Evolutionary conservation across 2,329 filamentous ascomycete species (phyloP), one percentile per base, ranked within the genome.

Genomic region (Aspergillus candidus): DNA sequence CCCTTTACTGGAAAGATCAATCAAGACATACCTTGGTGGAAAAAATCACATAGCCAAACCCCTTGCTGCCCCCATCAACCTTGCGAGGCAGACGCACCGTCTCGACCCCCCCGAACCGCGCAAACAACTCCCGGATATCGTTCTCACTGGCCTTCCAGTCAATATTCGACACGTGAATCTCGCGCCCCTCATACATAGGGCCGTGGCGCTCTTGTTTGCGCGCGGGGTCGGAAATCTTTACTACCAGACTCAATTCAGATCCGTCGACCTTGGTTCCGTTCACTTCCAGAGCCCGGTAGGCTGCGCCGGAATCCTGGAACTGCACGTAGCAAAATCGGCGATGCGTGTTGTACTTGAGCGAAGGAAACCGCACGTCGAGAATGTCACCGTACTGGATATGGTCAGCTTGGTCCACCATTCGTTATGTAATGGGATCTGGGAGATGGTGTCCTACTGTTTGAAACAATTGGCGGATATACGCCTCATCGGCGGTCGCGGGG

Each of bases 311-410:
- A 29, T 81, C 80, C 38, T 82, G 77, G 62, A 96, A 96, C n/a
- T 94, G 88, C 6, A 96, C 76, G 65, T 98, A 98, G 71, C 90
- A 96, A 70, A 98, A 98, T 17, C 93, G 84, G 29, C 93, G 86
- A 55, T 87, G 83, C 2, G 84, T 83, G 58, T 96, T 91, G 65
- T 78, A 89, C 63, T 94, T 94, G 40, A 98, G 78, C 44, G 88
- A 95, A 2, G 93, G 93, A 69, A 93, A 93, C 15, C 93, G 84
- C 41, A 97, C 77, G 57, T 84, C 87, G 43, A 94, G 75, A 43
- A 98, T 83, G 35, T 91, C 81, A 35, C 93, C 93, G 58, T 83
- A 91, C 46, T 73, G 63, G 35, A 44, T 32, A 36, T 34, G 14
- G 40, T 53, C 41, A 56, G 50, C 18, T 6, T 18, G 6, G 6